Evolutionary conservation across 768 basidiomycete species (phyloP).

Genomic region (Trametes gibbosa): DNA sequence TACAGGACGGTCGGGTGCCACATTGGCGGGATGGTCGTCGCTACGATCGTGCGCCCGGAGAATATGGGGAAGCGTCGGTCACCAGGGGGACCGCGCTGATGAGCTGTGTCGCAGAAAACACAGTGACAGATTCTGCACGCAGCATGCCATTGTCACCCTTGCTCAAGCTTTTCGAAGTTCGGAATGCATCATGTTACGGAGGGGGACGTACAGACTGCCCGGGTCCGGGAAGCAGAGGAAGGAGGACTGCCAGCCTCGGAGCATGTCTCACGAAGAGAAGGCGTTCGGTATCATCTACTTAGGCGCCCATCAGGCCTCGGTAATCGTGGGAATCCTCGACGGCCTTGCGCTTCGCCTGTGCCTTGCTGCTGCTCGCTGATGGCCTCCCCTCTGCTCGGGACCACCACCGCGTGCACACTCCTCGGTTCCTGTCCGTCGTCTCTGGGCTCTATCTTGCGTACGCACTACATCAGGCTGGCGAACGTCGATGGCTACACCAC

Average conservation of each 20-base stretch:
- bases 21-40: conserved; percentile 4
- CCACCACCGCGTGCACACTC: background rate
- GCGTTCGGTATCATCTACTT: background rate
- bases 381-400: background rate
- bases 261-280: background rate
- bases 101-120: background rate
- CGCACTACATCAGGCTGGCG: too few species aligned
- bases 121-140: conserved; percentile 18
- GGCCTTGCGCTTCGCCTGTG: background rate
- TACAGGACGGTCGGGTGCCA: conserved; percentile 4
- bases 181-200: background rate
- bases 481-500: conserved; percentile 1
- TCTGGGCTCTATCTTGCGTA: background rate
- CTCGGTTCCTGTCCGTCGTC: background rate
- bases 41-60: background rate
- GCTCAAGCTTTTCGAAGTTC: conserved; percentile 6
- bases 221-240: background rate
- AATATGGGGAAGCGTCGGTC: conserved; percentile 16
- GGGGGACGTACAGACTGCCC: background rate
- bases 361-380: background rate
- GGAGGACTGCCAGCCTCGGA: background rate
- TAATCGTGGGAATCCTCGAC: conserved; percentile 3
- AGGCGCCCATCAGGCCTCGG: conserved; percentile 4
- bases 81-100: conserved; percentile 18
- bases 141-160: conserved; percentile 1